These are phyloP conservation scores for Fraxinus xanthoxyloides DNA, from an alignment of 305 asterid species.

Conservation along the genomic window DNA sequence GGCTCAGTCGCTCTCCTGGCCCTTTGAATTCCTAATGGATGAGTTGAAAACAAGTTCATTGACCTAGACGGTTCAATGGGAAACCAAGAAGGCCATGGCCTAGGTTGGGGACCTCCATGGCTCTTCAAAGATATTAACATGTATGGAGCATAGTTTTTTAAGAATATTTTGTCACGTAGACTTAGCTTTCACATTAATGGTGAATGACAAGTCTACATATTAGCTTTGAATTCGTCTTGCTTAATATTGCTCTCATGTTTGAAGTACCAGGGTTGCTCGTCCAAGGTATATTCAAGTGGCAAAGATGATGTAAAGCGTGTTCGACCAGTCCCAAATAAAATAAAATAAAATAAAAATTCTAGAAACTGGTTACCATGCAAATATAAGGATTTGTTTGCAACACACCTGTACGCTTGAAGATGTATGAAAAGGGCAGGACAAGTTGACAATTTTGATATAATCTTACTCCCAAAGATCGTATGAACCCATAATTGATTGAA, in stretches of 20 bases:
- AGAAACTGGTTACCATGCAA: not conserved
- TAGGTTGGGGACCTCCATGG: not conserved
- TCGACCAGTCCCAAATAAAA: not conserved
- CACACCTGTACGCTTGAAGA: not conserved
- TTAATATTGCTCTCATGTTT: not conserved
- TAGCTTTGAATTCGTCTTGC: not conserved
- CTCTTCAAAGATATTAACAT: not conserved
- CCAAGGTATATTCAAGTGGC: not conserved
- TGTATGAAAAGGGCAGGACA: not conserved
- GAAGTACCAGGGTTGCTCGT: not conserved
- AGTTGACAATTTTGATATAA: not conserved
- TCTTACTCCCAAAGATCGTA: too few relatives aligned
- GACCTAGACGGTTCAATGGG: not conserved
- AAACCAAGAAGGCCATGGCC: not conserved
- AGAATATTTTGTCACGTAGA: not conserved
- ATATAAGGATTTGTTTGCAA: too few relatives aligned
- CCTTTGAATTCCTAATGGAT: not conserved
- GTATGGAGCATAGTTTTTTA: not conserved
- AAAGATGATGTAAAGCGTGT: not conserved
- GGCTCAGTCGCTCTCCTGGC: not conserved
- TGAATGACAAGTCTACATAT: not conserved
- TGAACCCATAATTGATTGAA: too few relatives aligned
- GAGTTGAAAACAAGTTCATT: not conserved
- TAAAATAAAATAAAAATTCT: too few relatives aligned
- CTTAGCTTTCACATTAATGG: not conserved